Percentiles rank a stretch among this genome's conserved stretches.
phyloP scores from a whole-genome alignment of 305 asterid species.

The Coffea humblotiana region DNA sequence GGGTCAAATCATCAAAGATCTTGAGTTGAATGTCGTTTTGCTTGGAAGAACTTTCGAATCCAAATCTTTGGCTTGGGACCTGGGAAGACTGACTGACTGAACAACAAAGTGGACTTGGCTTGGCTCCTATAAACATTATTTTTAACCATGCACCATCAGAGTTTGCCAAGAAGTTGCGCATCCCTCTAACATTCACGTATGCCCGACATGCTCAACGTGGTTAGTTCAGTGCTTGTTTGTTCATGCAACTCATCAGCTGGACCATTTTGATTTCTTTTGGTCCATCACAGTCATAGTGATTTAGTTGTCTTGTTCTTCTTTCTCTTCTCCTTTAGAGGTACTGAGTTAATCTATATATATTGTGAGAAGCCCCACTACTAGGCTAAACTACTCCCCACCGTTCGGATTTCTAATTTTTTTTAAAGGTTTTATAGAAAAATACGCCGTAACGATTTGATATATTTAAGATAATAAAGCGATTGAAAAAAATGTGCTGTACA shows the following conservation, averaged over 20 bases:
- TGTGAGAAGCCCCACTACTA: background rate
- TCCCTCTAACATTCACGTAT: background rate
- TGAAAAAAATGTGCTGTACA: too few species aligned
- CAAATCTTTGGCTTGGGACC: conserved; percentile 42
- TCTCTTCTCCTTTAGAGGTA: background rate
- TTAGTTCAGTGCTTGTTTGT: background rate
- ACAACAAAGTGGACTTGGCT: background rate
- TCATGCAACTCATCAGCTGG: background rate
- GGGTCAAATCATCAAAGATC: conserved; percentile 51
- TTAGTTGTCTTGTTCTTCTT: background rate
- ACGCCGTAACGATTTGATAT: too few species aligned
- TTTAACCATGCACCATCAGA: background rate
- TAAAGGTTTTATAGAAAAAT: too few species aligned
- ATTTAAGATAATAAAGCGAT: too few species aligned
- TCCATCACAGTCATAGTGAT: background rate
- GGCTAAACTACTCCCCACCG: background rate
- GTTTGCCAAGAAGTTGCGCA: background rate
- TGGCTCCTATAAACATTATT: background rate
- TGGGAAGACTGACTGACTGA: conserved; percentile 14
- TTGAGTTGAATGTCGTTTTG: conserved; percentile 32
- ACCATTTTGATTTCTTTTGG: background rate
- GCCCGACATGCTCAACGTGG: conserved; percentile 10
- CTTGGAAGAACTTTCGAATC: conserved; percentile 1
- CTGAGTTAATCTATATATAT: too few species aligned
- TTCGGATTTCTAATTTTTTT: too few species aligned